Percentiles rank a stretch among this genome's conserved stretches.
These are phyloP conservation scores for Epichloe sibirici DNA, from an alignment of 2,329 filamentous ascomycete species.

Conservation along the genomic window DNA sequence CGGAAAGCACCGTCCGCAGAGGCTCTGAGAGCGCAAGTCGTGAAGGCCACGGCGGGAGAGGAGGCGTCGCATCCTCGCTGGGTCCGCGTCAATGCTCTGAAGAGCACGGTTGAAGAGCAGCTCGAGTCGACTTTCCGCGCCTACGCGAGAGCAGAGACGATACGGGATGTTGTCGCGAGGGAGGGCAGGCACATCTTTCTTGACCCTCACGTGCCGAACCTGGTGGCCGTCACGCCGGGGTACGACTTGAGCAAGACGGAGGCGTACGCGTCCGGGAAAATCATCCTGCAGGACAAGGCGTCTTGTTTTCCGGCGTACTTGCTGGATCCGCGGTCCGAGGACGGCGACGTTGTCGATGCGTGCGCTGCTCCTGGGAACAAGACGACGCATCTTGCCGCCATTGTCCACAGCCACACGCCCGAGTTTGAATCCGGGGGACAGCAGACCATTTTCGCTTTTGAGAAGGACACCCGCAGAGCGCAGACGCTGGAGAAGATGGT, in stretches of 20 bases:
- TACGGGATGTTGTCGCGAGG: conserved; percentile 42
- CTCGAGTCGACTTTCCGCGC: conserved; percentile 60
- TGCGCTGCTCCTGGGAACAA: conserved; percentile 96
- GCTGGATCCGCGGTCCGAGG: conserved; percentile 52
- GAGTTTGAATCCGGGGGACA: conserved; percentile 19
- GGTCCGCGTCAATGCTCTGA: conserved; percentile 77
- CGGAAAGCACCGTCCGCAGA: conserved; percentile 58
- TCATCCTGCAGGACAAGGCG: conserved; percentile 93
- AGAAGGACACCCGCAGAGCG: conserved; percentile 60
- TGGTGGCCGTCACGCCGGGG: conserved; percentile 64
- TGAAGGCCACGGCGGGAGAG: conserved; percentile 34
- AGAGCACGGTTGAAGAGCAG: conserved; percentile 57
- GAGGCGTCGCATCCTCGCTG: conserved; percentile 66
- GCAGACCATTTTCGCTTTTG: conserved; percentile 59
- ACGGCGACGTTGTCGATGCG: conserved; percentile 77
- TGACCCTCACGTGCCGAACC: conserved; percentile 72
- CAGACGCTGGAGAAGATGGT: conserved; percentile 79
- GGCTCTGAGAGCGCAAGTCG: conserved; percentile 47
- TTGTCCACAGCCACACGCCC: conserved; percentile 39
- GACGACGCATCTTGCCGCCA: conserved; percentile 81
- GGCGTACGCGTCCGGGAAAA: conserved; percentile 62
- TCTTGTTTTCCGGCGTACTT: conserved; percentile 94
- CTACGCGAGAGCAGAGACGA: conserved; percentile 42
- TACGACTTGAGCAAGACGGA: conserved; percentile 59
- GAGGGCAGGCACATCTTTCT: conserved; percentile 46